Conservation (phyloP, 345 rosid genomes). For the Mallotus nudiflorus region DNA sequence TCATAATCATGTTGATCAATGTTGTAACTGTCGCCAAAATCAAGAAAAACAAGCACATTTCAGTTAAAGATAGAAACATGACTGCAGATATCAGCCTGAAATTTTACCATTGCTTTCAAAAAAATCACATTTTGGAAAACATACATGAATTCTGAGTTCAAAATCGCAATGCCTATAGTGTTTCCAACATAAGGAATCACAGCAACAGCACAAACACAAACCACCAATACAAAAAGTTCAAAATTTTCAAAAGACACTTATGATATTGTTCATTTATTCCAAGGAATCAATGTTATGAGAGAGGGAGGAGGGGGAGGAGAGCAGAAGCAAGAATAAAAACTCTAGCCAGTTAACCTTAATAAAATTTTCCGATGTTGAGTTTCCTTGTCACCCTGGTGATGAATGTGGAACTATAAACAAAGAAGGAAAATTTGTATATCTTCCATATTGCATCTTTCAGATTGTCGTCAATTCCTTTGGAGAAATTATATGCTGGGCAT, state of each 20-base stretch:
- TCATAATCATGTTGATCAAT: constrained; percentile 92
- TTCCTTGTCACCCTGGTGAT: background rate
- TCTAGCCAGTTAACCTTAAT: background rate
- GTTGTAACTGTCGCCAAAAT: constrained; percentile 59
- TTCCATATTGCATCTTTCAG: background rate
- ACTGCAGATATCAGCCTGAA: background rate
- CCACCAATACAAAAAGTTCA: background rate
- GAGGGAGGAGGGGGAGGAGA: background rate
- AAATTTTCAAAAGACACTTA: background rate
- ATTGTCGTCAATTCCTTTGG: background rate
- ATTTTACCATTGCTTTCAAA: background rate
- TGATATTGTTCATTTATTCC: background rate
- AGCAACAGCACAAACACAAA: background rate
- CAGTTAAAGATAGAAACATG: background rate
- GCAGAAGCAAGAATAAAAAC: background rate
- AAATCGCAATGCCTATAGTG: background rate
- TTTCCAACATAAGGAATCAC: background rate
- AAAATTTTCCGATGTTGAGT: background rate
- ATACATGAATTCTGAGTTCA: background rate
- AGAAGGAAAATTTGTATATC: background rate
- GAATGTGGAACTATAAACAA: background rate
- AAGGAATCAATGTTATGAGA: background rate
- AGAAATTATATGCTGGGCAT: background rate
- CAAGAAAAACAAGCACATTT: background rate
- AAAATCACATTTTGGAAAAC: constrained; percentile 4